Percentiles rank a stretch among this genome's conserved stretches.
phyloP scores from a whole-genome alignment of 2,329 filamentous ascomycete genomes.

The Ilyonectria sp. region DNA sequence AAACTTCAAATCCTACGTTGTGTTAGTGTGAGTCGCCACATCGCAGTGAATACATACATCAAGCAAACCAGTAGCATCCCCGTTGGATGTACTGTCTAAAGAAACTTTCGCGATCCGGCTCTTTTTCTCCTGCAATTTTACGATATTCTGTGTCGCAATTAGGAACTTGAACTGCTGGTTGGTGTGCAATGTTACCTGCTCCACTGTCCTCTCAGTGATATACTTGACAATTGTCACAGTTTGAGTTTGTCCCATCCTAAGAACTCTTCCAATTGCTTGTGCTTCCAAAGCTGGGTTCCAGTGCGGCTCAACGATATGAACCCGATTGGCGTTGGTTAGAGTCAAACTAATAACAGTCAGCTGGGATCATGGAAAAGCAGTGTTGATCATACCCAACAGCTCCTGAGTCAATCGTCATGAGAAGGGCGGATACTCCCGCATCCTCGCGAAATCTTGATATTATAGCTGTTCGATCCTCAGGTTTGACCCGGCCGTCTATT shows the following conservation, averaged over 20 bases:
- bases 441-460: neutral
- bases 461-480: neutral
- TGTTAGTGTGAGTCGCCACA: neutral
- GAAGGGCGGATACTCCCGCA: neutral
- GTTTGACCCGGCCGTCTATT: neutral
- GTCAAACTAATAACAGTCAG: neutral
- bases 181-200: neutral
- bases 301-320: neutral
- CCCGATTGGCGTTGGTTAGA: neutral
- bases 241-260: slow-evolving; percentile 7
- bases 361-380: neutral
- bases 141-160: neutral
- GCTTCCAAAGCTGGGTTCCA: slow-evolving; percentile 3
- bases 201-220: slow-evolving; percentile 1
- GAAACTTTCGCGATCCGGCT: neutral
- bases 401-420: slow-evolving; percentile 9
- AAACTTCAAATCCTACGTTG: neutral
- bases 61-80: neutral
- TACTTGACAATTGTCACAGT: slow-evolving; percentile 1
- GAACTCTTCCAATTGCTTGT: slow-evolving; percentile 3
- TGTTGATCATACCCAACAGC: neutral
- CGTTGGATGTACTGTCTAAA: neutral
- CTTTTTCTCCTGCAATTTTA: slow-evolving; percentile 1
- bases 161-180: neutral
- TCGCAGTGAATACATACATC: neutral